These are phyloP conservation scores for Austroboletus rostrupii DNA, from an alignment of 1,284 basidiomycete species.

Conservation along the genomic window DNA sequence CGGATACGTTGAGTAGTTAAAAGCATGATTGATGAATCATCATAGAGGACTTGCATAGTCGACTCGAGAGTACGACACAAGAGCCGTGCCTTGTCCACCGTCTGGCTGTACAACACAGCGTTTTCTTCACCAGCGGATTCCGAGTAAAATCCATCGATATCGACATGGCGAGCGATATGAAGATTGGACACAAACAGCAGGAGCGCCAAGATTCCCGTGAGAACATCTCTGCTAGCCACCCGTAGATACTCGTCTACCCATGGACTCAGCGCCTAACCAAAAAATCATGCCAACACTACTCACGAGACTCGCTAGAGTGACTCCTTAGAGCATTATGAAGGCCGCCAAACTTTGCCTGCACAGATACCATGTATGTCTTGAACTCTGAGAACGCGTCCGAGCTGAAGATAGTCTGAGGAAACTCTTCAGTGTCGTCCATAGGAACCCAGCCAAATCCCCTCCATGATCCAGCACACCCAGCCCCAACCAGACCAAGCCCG, in stretches of 20 bases:
- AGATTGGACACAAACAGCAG: slow-evolving; percentile 60
- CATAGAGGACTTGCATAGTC: slow-evolving; percentile 65
- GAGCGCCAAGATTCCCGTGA: slow-evolving; percentile 53
- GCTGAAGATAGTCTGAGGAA: slow-evolving; percentile 48
- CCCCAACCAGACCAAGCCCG: slow-evolving; percentile 70
- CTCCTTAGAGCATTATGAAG: slow-evolving; percentile 39
- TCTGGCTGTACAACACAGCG: slow-evolving; percentile 52
- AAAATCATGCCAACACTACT: slow-evolving; percentile 16
- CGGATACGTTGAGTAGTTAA: slow-evolving; percentile 51
- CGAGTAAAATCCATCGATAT: slow-evolving; percentile 67
- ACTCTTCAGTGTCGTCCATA: slow-evolving; percentile 43
- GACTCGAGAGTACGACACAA: slow-evolving; percentile 69
- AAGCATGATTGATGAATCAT: slow-evolving; percentile 60
- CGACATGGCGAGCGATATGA: slow-evolving; percentile 72
- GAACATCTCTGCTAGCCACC: slow-evolving; percentile 41
- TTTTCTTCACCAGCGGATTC: slow-evolving; percentile 38
- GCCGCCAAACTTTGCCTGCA: slow-evolving; percentile 46
- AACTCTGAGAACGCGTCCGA: slow-evolving; percentile 54
- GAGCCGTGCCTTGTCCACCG: slow-evolving; percentile 59
- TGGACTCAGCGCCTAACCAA: slow-evolving; percentile 9
- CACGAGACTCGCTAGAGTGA: slow-evolving; percentile 39
- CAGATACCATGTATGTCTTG: slow-evolving; percentile 40
- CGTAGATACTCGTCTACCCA: slow-evolving; percentile 26
- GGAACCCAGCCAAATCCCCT: slow-evolving; percentile 77
- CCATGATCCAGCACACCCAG: slow-evolving; percentile 66